phyloP scores from a whole-genome alignment of 345 rosid genomes.

The Pugionium cornutum region DNA sequence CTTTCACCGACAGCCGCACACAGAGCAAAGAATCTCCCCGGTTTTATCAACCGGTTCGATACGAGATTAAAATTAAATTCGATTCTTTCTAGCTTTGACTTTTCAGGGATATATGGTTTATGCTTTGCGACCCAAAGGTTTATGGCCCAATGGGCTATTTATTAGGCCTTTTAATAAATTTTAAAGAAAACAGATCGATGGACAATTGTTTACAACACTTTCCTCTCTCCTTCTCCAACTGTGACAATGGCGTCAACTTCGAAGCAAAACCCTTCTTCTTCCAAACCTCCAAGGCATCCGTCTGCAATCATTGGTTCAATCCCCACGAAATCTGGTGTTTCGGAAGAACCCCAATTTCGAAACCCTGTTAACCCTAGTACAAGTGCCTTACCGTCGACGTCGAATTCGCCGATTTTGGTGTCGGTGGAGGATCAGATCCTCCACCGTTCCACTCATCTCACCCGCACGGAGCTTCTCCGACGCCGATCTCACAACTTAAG shows the following conservation, averaged over 20 bases:
- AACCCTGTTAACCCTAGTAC: constrained; percentile 35
- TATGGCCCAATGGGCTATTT: constrained; percentile 33
- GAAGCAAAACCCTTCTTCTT: constrained; percentile 40
- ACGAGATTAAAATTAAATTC: background rate
- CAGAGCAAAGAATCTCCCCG: background rate
- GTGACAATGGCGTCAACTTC: constrained; percentile 42
- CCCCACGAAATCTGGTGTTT: background rate
- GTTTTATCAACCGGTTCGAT: constrained; percentile 16
- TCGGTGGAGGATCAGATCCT: constrained; percentile 48
- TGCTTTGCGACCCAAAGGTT: background rate
- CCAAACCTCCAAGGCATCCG: constrained; percentile 47
- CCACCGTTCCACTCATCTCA: constrained; percentile 59
- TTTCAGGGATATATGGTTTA: background rate
- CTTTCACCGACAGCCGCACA: constrained; percentile 42
- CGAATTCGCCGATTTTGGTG: constrained; percentile 40
- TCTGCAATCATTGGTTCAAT: constrained; percentile 7
- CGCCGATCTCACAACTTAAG: constrained; percentile 64
- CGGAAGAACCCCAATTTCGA: constrained; percentile 29
- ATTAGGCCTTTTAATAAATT: background rate
- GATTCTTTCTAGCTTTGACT: background rate
- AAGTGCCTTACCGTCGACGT: constrained; percentile 14
- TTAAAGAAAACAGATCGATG: background rate
- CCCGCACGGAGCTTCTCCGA: constrained; percentile 68
- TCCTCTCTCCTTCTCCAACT: background rate
- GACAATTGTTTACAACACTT: too few species aligned